phyloP scores from a whole-genome alignment of 2,329 filamentous ascomycete genomes.

The Trichophyton simii region DNA sequence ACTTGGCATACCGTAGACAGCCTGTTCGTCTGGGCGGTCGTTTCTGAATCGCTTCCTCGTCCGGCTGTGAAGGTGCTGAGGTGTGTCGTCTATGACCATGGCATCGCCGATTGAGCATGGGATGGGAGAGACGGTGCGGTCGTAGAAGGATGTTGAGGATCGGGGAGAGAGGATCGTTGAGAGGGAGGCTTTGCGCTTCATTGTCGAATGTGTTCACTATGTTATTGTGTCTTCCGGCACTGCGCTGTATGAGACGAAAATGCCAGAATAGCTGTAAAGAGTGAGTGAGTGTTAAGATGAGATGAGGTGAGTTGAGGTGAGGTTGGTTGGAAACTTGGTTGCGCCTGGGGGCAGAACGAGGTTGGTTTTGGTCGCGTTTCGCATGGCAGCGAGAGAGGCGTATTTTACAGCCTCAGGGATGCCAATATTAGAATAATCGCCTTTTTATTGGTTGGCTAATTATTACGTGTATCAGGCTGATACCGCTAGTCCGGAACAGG shows the following conservation, averaged over 20 bases:
- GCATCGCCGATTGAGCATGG: slow-evolving; percentile 16
- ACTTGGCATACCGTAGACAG: slow-evolving; percentile 41
- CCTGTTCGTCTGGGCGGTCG: slow-evolving; percentile 44
- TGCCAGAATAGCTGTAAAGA: not conserved
- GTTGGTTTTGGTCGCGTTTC: not conserved
- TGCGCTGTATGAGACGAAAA: not conserved
- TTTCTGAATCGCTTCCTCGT: slow-evolving; percentile 49
- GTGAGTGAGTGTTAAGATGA: not conserved
- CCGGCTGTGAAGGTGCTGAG: slow-evolving; percentile 40
- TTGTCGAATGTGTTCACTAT: slow-evolving; percentile 28
- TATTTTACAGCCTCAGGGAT: not conserved
- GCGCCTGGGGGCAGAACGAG: not conserved
- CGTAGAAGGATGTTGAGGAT: slow-evolving; percentile 24
- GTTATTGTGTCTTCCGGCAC: not conserved
- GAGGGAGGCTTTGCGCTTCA: slow-evolving; percentile 48
- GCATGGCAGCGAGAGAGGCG: not conserved
- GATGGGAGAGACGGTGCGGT: slow-evolving; percentile 14
- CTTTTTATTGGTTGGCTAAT: not conserved
- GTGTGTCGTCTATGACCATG: slow-evolving; percentile 23
- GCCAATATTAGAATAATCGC: not conserved
- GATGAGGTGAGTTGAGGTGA: not conserved
- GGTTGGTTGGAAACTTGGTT: not conserved
- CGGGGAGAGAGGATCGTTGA: slow-evolving; percentile 33
- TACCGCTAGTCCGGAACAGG: not conserved
- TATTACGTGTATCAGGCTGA: not conserved